phyloP scores from a whole-genome alignment of 345 rosid species.

The Firmiana major region DNA sequence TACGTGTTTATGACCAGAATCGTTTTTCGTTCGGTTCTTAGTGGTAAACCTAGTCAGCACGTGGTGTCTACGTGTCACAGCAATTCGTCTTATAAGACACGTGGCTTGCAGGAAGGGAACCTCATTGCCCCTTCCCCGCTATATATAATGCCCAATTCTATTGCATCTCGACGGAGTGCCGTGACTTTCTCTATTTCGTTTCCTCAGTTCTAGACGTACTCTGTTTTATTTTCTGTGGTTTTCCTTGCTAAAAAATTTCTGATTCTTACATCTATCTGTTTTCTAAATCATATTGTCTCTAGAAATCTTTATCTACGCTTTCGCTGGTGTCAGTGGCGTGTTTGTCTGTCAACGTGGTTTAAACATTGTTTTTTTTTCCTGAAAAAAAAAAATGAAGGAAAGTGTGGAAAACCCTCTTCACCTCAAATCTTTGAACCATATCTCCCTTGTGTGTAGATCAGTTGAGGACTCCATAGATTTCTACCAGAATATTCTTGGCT shows the following conservation, averaged over 20 bases:
- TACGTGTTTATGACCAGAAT: background rate
- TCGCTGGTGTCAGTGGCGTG: background rate
- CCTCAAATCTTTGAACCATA: constrained; percentile 77
- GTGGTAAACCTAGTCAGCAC: constrained; percentile 5
- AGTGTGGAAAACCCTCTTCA: constrained; percentile 56
- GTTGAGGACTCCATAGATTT: constrained; percentile 63
- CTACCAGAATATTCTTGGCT: constrained; percentile 73
- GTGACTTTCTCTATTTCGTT: background rate
- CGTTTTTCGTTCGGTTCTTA: background rate
- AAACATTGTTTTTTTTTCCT: background rate
- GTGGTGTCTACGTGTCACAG: constrained; percentile 11
- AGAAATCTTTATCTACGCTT: background rate
- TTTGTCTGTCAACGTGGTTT: background rate
- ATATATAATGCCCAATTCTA: background rate
- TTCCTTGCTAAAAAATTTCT: background rate
- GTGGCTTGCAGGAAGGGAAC: constrained; percentile 11
- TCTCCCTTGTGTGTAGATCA: constrained; percentile 67
- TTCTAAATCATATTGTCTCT: background rate
- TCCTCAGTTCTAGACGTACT: background rate
- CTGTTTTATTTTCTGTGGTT: background rate
- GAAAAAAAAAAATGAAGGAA: constrained; percentile 32
- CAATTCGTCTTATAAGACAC: background rate
- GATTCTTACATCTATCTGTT: background rate
- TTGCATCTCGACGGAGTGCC: background rate
- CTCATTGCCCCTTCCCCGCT: background rate